These are phyloP conservation scores for barley (Hordeum vulgare) DNA, from an alignment of 176 grass and related monocot genomes.

Conservation along the genomic window MorexV3_pseudomolecules_assembly NC_058521.1:410273076-410273575, in stretches of 20 bases:
- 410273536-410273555: constrained; percentile 79
- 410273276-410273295: background rate
- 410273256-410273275: background rate
- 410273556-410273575: constrained; percentile 27
- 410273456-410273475: background rate
- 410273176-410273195: background rate
- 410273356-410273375: background rate
- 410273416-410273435: background rate
- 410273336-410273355: background rate
- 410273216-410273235: background rate
- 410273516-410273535: constrained; percentile 57
- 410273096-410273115: background rate
- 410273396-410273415: background rate
- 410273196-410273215: background rate
- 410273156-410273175: background rate
- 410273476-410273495: background rate
- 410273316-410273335: background rate
- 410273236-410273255: background rate
- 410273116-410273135: background rate
- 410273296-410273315: background rate
- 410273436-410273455: background rate
- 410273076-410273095: background rate
- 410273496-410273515: constrained; percentile 66
- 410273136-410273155: background rate
- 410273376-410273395: background rate